These are phyloP conservation scores for Hondaea fermentalgiana DNA, from an alignment of 108 stramenopile genomes.

Conservation along the genomic window DNA sequence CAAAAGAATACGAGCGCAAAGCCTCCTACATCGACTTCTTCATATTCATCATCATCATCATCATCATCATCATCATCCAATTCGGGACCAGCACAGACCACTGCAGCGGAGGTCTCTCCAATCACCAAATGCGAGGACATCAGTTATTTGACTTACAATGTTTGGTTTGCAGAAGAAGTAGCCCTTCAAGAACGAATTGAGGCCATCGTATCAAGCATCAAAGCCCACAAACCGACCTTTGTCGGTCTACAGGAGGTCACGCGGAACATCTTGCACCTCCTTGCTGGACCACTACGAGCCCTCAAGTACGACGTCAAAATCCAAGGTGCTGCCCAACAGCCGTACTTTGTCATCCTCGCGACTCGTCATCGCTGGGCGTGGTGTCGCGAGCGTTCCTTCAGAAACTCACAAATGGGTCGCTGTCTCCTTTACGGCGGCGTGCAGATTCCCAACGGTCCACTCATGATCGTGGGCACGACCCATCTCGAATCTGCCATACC, in stretches of 20 bases:
- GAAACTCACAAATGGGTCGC: not conserved
- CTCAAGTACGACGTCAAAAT: not conserved
- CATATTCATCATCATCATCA: not conserved
- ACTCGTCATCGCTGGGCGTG: not conserved
- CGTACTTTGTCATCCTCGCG: not conserved
- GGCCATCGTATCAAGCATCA: not conserved
- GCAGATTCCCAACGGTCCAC: not conserved
- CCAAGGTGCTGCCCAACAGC: not conserved
- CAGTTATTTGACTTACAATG: not conserved
- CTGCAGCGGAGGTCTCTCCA: not conserved
- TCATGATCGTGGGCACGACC: not conserved
- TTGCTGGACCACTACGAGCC: not conserved
- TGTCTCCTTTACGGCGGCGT: not conserved
- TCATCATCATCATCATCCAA: not conserved
- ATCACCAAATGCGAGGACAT: not conserved
- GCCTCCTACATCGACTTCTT: not conserved
- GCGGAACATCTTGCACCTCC: not conserved
- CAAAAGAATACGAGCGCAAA: no score
- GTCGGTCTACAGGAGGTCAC: constrained; percentile 2
- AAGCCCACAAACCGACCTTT: not conserved
- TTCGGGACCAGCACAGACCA: not conserved
- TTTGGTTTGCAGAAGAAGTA: not conserved
- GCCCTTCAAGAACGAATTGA: not conserved
- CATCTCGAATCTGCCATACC: not conserved
- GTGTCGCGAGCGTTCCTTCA: not conserved